Conservation (phyloP, 805 yeast species). For the Schwanniomyces yamadae region DNA sequence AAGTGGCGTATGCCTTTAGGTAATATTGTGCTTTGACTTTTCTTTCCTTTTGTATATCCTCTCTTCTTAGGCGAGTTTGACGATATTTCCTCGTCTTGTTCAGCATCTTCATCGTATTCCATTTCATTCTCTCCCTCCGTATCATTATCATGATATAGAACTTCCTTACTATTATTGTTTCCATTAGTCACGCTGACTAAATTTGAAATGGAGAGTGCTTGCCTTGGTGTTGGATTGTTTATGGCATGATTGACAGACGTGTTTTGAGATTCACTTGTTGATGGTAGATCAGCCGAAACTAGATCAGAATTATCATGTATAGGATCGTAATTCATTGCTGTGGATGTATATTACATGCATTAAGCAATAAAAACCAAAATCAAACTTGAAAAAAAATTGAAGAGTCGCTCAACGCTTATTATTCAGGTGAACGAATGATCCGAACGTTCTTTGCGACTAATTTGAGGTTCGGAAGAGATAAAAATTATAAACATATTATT, state of each 20-base stretch:
- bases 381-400: too few species aligned
- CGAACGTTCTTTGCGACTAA: too few species aligned
- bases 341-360: neutral
- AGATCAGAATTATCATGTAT: slow-evolving; percentile 35
- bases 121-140: slow-evolving; percentile 5
- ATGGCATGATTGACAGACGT: neutral
- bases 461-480: too few species aligned
- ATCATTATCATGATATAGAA: slow-evolving; percentile 4
- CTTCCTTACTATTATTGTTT: slow-evolving; percentile 4
- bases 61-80: slow-evolving; percentile 4
- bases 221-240: slow-evolving; percentile 2
- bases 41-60: slow-evolving; percentile 15
- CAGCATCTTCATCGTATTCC: slow-evolving; percentile 11
- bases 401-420: too few species aligned
- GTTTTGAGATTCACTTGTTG: neutral
- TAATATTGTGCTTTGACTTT: slow-evolving; percentile 15
- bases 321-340: slow-evolving; percentile 43
- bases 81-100: slow-evolving; percentile 12
- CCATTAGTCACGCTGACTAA: slow-evolving; percentile 6
- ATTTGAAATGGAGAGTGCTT: slow-evolving; percentile 14
- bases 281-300: neutral
- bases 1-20: slow-evolving; percentile 53
- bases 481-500: too few species aligned
- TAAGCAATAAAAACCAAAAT: too few species aligned
- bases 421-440: too few species aligned